Evolutionary conservation across 371 early-diverging fungal species (phyloP).

Genomic region (Agmasoma carcini): DNA sequence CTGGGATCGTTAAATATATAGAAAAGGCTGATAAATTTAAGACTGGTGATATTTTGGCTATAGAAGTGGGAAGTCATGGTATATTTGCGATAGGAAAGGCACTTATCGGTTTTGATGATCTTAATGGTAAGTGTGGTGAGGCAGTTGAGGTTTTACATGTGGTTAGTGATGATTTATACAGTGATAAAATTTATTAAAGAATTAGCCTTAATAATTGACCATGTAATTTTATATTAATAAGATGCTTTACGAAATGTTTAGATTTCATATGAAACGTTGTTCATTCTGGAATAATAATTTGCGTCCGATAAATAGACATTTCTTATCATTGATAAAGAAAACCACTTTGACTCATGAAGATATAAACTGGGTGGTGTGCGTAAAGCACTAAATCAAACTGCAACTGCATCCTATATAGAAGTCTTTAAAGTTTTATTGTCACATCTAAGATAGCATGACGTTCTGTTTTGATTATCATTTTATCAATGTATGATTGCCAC

Average conservation of each 20-base stretch:
- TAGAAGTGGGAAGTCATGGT: conserved; percentile 20
- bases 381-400: no score
- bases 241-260: neutral
- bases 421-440: no score
- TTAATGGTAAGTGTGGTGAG: conserved; percentile 12
- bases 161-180: conserved; percentile 23
- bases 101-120: conserved; percentile 12
- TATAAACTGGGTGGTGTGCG: no score
- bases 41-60: conserved; percentile 20
- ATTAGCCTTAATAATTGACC: no score
- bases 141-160: conserved; percentile 21
- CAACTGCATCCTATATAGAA: no score
- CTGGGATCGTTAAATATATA: conserved; percentile 47
- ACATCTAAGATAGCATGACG: no score
- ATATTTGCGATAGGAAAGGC: conserved; percentile 33
- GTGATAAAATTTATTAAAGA: no score
- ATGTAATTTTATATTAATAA: neutral
- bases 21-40: conserved; percentile 12
- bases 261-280: neutral
- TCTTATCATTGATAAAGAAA: neutral
- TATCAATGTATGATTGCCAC: no score
- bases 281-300: neutral
- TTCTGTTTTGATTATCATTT: no score
- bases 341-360: neutral
- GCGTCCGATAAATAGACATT: neutral